phyloP scores from a whole-genome alignment of 495 filamentous ascomycete genomes.

The Penicillium flavigenum region DNA sequence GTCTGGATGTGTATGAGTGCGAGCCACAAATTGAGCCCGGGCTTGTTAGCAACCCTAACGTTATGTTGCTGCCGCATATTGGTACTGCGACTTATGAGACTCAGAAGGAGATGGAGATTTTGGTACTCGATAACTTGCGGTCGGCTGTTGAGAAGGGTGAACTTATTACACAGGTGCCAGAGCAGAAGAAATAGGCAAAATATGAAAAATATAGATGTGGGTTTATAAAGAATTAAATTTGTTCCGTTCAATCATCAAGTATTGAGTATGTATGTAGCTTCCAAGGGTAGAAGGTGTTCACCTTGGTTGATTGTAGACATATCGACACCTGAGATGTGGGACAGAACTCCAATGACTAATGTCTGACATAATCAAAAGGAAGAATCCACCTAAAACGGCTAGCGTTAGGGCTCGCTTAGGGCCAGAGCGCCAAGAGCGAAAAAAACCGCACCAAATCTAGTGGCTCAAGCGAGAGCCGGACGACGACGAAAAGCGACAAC shows the following conservation, averaged over 20 bases:
- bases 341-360: constrained; percentile 5
- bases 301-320: background rate
- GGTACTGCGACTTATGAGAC: constrained; percentile 67
- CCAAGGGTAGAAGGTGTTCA: background rate
- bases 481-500: constrained; percentile 49
- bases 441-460: constrained; percentile 44
- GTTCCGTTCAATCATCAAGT: background rate
- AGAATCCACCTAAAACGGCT: constrained; percentile 21
- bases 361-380: constrained; percentile 12
- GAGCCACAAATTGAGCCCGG: constrained; percentile 72
- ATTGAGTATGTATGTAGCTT: background rate
- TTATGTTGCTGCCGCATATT: constrained; percentile 79
- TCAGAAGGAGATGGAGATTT: constrained; percentile 75
- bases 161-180: constrained; percentile 68
- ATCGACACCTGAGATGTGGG: background rate
- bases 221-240: background rate
- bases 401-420: constrained; percentile 53
- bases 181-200: constrained; percentile 52
- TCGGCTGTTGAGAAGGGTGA: constrained; percentile 62
- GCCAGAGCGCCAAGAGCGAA: constrained; percentile 46
- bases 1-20: constrained; percentile 81
- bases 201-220: constrained; percentile 2
- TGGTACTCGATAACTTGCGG: constrained; percentile 67
- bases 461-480: constrained; percentile 37
- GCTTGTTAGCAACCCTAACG: constrained; percentile 64